Evolutionary conservation across 208 protist species (phyloP), one percentile per base, ranked within the genome.

Genomic region (Trypanosoma caninum): DNA sequence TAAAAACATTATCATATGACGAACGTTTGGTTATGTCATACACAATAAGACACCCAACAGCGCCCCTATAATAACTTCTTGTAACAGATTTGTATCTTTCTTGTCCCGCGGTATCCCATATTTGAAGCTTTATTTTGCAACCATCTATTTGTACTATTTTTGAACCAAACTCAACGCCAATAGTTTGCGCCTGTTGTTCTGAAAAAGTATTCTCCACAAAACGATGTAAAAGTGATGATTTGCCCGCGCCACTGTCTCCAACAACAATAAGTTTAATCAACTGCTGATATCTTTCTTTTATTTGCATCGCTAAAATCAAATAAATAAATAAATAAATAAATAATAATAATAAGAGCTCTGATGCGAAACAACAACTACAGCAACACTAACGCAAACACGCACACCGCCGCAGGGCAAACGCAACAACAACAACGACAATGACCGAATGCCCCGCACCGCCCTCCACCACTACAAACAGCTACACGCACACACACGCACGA

Each of bases 1-100:
- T 85, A 9, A 96, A 89, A 16, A 98, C 87, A 54, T 84, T 97
- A 56, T 98, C 96, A 65, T 95, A 99, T 1, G 97, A 97, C 16
- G 68, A 68, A 41, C 91, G 78, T 58, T 98, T 98, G 1, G 97
- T 94, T 33, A 99, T 98, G 75, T 99, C 98, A 75, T 99, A 99
- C 3, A 99, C 98, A 46, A 99, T 94, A 16, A 99, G 79, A 37
- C 97, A 98, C 10, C 98, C 97, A 14, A 98, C 94, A 3, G 98
- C 97, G 31, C 97, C 97, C 18, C 98, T 82, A 76, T 99, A 99
- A 52, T 94, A 97, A 55, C 78, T 89, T 25, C 81, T 58, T 2
- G 98, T 99, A 56, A 99, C 98, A 18, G 97, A 98, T 48, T 97
- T 94, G 70, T 99, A 99, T 16, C 98, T 74, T 74, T 99, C 98